Conservation (phyloP, 177 flowering plant genomes). For the Vitis hybrid region DNA sequence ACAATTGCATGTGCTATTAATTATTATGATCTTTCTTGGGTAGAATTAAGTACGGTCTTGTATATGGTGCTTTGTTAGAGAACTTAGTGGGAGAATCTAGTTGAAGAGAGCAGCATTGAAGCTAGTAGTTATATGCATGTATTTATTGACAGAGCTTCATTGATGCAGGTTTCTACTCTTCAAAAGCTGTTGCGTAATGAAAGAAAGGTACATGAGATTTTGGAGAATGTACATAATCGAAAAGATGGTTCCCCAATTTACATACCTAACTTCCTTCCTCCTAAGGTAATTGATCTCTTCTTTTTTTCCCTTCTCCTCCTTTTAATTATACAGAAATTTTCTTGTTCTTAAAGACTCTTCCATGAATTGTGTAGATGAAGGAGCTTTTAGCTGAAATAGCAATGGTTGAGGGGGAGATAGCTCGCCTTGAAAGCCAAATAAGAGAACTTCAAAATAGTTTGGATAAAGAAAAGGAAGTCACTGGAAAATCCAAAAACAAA, state of each 20-base stretch:
- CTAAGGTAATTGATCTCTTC: conserved; percentile 43
- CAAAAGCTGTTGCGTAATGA: conserved; percentile 62
- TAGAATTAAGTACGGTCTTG: too few species aligned
- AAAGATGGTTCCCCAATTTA: conserved; percentile 31
- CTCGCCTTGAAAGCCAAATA: conserved; percentile 62
- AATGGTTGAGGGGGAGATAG: conserved; percentile 76
- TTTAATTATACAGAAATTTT: neutral
- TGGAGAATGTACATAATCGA: conserved; percentile 42
- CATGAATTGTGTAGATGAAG: conserved; percentile 48
- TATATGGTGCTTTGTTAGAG: too few species aligned
- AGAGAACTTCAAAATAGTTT: conserved; percentile 42
- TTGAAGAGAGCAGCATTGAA: too few species aligned
- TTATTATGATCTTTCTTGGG: too few species aligned
- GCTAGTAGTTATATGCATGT: too few species aligned
- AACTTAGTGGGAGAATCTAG: too few species aligned
- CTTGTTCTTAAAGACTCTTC: neutral
- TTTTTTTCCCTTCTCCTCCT: neutral
- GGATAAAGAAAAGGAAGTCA: conserved; percentile 40
- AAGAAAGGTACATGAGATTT: conserved; percentile 55
- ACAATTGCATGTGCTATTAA: too few species aligned
- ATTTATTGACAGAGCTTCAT: neutral
- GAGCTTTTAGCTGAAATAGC: conserved; percentile 71
- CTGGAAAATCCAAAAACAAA: conserved; percentile 34
- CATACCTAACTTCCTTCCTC: conserved; percentile 71
- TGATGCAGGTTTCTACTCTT: conserved; percentile 57